Conservation (phyloP, 2,329 filamentous ascomycete genomes). For the Fusarium sp. region DNA sequence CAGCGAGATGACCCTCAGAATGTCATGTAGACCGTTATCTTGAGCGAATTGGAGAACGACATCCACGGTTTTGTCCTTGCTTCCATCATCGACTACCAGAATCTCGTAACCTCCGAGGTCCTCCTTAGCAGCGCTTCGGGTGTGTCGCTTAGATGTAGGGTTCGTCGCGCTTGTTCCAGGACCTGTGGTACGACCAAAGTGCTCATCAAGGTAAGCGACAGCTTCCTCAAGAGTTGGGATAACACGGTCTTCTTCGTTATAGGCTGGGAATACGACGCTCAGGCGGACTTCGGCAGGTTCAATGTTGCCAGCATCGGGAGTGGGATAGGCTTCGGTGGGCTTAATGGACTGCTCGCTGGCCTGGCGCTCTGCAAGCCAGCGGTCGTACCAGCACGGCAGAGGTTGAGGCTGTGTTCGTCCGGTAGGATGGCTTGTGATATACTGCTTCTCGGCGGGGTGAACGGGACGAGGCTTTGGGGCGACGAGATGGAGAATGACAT, state of each 20-base stretch:
- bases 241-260: slow-evolving; percentile 90
- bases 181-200: slow-evolving; percentile 69
- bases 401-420: slow-evolving; percentile 53
- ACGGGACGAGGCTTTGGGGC: slow-evolving; percentile 84
- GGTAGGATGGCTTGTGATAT: slow-evolving; percentile 76
- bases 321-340: slow-evolving; percentile 54
- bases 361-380: slow-evolving; percentile 72
- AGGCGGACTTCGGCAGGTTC: slow-evolving; percentile 85
- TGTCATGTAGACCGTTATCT: slow-evolving; percentile 78
- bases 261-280: slow-evolving; percentile 93
- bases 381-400: slow-evolving; percentile 90
- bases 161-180: slow-evolving; percentile 41
- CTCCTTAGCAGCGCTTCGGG: slow-evolving; percentile 44
- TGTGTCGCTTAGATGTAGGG: slow-evolving; percentile 51
- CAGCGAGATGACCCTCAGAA: slow-evolving; percentile 82
- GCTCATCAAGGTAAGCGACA: slow-evolving; percentile 82
- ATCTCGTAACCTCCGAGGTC: slow-evolving; percentile 83
- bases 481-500: slow-evolving; percentile 75
- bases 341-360: slow-evolving; percentile 56
- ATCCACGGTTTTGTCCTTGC: slow-evolving; percentile 81
- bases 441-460: slow-evolving; percentile 83
- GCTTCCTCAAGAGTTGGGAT: slow-evolving; percentile 90
- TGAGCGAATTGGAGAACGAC: slow-evolving; percentile 84
- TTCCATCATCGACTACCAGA: slow-evolving; percentile 90
- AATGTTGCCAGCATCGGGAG: slow-evolving; percentile 67